Evolutionary conservation across 352 stramenopile species (phyloP).

Genomic region (Phytophthora citricola): DNA sequence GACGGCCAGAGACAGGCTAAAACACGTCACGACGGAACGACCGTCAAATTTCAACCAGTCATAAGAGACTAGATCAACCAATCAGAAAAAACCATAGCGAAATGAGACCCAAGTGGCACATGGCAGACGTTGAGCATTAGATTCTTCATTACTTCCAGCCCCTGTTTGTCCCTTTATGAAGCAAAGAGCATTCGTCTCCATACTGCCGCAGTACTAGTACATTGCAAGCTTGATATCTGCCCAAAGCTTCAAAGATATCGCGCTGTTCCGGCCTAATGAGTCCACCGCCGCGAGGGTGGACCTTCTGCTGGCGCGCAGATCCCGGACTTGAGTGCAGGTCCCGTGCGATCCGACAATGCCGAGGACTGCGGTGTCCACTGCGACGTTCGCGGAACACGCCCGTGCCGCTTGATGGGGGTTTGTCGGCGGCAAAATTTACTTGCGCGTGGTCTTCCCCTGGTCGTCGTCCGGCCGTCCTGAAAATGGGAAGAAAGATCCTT

Average conservation of each 20-base stretch:
- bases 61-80: not conserved
- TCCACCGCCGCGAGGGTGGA: slow-evolving; percentile 29
- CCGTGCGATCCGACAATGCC: slow-evolving; percentile 33
- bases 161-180: not conserved
- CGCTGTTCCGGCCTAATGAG: slow-evolving; percentile 20
- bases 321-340: slow-evolving; percentile 28
- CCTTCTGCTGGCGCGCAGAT: slow-evolving; percentile 36
- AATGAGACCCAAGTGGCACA: slow-evolving; percentile 6
- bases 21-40: slow-evolving; percentile 12
- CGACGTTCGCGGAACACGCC: slow-evolving; percentile 37
- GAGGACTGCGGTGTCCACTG: slow-evolving; percentile 18
- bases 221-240: not conserved
- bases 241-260: slow-evolving; percentile 27
- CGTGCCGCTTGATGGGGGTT: slow-evolving; percentile 19
- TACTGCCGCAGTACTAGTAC: not conserved
- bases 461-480: slow-evolving; percentile 9
- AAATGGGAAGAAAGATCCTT: slow-evolving; percentile 27
- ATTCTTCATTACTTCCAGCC: no score
- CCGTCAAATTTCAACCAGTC: slow-evolving; percentile 21
- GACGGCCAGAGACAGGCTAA: slow-evolving; percentile 25
- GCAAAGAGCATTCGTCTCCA: not conserved
- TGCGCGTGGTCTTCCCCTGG: slow-evolving; percentile 9
- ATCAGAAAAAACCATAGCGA: slow-evolving; percentile 14
- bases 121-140: slow-evolving; percentile 17
- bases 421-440: slow-evolving; percentile 13